Evolutionary conservation across 352 stramenopile species (phyloP).

Genomic region (Phytophthora podocarpi): DNA sequence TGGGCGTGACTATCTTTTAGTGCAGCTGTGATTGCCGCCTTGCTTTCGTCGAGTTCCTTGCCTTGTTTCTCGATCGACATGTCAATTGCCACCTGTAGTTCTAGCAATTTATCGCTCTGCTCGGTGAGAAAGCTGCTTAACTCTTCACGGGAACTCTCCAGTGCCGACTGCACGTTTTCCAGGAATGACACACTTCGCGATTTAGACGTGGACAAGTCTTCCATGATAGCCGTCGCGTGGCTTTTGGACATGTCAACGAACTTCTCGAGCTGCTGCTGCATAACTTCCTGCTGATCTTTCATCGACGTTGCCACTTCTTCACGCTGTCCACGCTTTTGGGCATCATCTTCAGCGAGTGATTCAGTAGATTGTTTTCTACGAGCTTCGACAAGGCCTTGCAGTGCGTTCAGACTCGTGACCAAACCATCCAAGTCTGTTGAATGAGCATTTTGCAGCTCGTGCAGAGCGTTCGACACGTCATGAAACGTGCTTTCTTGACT

Average conservation of each 20-base stretch:
- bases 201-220: conserved; percentile 41
- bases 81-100: conserved; percentile 52
- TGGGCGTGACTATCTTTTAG: conserved; percentile 42
- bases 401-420: conserved; percentile 31
- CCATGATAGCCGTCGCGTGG: conserved; percentile 33
- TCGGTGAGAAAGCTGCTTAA: conserved; percentile 45
- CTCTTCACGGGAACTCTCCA: conserved; percentile 40
- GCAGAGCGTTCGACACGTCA: conserved; percentile 48
- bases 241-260: conserved; percentile 40
- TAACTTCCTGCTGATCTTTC: conserved; percentile 29
- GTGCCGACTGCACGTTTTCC: conserved; percentile 31
- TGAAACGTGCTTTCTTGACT: conserved; percentile 50
- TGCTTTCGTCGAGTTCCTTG: conserved; percentile 47
- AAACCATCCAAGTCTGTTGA: conserved; percentile 49
- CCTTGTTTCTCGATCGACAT: conserved; percentile 51
- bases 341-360: conserved; percentile 19
- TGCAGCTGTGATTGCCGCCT: conserved; percentile 30
- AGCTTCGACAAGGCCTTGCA: conserved; percentile 41
- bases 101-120: conserved; percentile 51
- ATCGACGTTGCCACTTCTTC: conserved; percentile 32
- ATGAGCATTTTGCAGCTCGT: conserved; percentile 54
- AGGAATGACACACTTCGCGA: conserved; percentile 35
- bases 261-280: conserved; percentile 41
- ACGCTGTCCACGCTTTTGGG: conserved; percentile 18
- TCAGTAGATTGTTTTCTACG: conserved; percentile 26